These are phyloP conservation scores for Coleophoma cylindrospora DNA, from an alignment of 2,329 filamentous ascomycete species.

Conservation along the genomic window DNA sequence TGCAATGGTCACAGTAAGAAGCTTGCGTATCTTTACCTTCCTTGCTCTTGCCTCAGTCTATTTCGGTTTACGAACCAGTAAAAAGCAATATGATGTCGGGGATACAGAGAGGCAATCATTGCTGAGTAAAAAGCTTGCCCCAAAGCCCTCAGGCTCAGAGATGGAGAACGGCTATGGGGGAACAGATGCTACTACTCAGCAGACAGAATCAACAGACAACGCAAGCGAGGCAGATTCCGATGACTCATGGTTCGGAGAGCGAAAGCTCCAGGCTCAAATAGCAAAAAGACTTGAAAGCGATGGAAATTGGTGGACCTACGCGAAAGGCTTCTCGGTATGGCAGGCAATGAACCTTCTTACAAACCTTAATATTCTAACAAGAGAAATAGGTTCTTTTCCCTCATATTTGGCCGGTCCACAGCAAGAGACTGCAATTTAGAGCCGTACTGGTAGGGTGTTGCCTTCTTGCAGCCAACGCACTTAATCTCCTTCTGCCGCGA, in stretches of 20 bases:
- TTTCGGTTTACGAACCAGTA: slow-evolving; percentile 19
- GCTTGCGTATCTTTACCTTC: slow-evolving; percentile 24
- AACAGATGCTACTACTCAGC: slow-evolving; percentile 9
- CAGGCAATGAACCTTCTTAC: background rate
- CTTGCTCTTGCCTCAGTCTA: slow-evolving; percentile 30
- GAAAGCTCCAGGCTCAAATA: slow-evolving; percentile 52
- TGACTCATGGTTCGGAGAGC: slow-evolving; percentile 48
- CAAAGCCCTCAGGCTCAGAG: slow-evolving; percentile 21
- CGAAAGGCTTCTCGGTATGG: slow-evolving; percentile 61
- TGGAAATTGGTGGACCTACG: slow-evolving; percentile 73
- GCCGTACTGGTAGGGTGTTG: slow-evolving; percentile 63
- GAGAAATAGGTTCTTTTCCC: slow-evolving; percentile 61
- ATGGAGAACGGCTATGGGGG: slow-evolving; percentile 21
- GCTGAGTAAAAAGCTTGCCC: slow-evolving; percentile 37
- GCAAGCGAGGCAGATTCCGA: slow-evolving; percentile 37
- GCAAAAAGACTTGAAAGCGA: slow-evolving; percentile 67
- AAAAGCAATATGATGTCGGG: slow-evolving; percentile 25
- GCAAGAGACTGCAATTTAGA: slow-evolving; percentile 61
- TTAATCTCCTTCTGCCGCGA: slow-evolving; percentile 75
- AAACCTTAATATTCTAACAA: slow-evolving; percentile 1
- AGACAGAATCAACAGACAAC: slow-evolving; percentile 13
- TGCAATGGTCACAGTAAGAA: slow-evolving; percentile 16
- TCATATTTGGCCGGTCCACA: slow-evolving; percentile 71
- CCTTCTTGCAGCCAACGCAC: slow-evolving; percentile 62
- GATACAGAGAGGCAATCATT: slow-evolving; percentile 58